These are phyloP conservation scores for Alternaria triticina DNA, from an alignment of 2,329 filamentous ascomycete genomes.

Conservation along the genomic window DNA sequence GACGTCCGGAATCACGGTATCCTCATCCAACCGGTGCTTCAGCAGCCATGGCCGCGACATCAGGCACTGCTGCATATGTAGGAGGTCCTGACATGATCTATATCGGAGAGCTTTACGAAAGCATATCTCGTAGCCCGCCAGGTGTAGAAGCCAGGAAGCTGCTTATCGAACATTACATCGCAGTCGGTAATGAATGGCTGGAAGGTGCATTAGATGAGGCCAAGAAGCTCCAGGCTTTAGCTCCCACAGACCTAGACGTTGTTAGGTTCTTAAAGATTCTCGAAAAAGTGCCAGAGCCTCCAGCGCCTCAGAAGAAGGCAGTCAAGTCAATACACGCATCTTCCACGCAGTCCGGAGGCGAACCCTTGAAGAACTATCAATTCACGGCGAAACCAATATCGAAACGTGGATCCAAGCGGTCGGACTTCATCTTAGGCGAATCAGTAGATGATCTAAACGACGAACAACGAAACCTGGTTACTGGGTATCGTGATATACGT, in stretches of 20 bases:
- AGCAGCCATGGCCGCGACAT: constrained; percentile 10
- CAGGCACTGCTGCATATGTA: constrained; percentile 19
- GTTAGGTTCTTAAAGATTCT: constrained; percentile 24
- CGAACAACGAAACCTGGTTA: constrained; percentile 29
- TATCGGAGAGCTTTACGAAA: constrained; percentile 40
- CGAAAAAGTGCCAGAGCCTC: constrained; percentile 31
- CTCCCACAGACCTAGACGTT: constrained; percentile 36
- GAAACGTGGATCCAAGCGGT: neutral
- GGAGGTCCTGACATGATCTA: constrained; percentile 42
- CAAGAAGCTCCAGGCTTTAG: constrained; percentile 31
- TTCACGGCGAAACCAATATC: constrained; percentile 10
- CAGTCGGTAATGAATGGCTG: constrained; percentile 34
- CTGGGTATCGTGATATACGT: constrained; percentile 34
- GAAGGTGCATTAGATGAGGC: constrained; percentile 41
- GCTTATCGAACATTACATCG: constrained; percentile 42
- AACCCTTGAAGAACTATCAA: constrained; percentile 16
- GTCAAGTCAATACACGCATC: neutral
- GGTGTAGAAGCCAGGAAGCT: constrained; percentile 38
- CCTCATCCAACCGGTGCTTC: neutral
- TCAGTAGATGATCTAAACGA: constrained; percentile 27
- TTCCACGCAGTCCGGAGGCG: constrained; percentile 6
- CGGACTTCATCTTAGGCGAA: neutral
- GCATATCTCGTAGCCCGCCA: constrained; percentile 38
- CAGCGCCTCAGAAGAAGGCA: constrained; percentile 10
- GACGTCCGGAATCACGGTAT: neutral